A percentile compares a stretch with the other conserved stretches of the same genome.
These are phyloP conservation scores for Primulina eburnea DNA, from an alignment of 257 asterid genomes.

Conservation along the genomic window DNA sequence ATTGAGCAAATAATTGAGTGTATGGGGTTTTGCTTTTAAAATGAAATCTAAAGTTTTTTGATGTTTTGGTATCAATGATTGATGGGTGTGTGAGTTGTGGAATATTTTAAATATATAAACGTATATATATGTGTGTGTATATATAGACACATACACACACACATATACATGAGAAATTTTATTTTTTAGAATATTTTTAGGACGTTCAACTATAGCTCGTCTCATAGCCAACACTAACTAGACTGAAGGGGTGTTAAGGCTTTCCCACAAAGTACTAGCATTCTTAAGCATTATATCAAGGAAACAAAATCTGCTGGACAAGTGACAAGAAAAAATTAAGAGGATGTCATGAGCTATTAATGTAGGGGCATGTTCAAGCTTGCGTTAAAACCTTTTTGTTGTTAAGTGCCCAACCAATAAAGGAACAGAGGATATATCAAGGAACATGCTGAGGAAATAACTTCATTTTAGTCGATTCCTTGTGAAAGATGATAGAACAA, in stretches of 20 bases:
- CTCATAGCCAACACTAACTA: constrained; percentile 1
- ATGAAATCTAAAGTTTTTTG: no score
- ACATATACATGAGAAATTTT: no score
- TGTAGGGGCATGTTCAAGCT: background rate
- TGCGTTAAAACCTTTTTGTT: background rate
- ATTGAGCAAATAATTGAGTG: no score
- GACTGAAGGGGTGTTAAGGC: background rate
- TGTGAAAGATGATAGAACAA: constrained; percentile 1
- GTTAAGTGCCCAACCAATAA: background rate
- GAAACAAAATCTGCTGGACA: constrained; percentile 1
- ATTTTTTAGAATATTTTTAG: no score
- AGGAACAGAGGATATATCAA: constrained; percentile 1
- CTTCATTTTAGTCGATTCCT: background rate
- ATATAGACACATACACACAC: no score
- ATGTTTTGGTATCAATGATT: no score
- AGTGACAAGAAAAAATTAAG: background rate
- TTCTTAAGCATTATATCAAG: background rate
- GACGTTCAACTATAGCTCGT: no score
- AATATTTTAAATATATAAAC: no score
- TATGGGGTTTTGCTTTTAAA: no score
- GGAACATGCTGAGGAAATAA: constrained; percentile 9
- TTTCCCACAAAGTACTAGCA: constrained; percentile 8
- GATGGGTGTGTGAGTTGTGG: no score
- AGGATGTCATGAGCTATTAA: background rate
- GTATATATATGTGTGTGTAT: no score